A percentile compares a stretch with the other conserved stretches of the same genome.
phyloP scores from a whole-genome alignment of 2,329 filamentous ascomycete genomes.

The Lecanicillium sp. region DNA sequence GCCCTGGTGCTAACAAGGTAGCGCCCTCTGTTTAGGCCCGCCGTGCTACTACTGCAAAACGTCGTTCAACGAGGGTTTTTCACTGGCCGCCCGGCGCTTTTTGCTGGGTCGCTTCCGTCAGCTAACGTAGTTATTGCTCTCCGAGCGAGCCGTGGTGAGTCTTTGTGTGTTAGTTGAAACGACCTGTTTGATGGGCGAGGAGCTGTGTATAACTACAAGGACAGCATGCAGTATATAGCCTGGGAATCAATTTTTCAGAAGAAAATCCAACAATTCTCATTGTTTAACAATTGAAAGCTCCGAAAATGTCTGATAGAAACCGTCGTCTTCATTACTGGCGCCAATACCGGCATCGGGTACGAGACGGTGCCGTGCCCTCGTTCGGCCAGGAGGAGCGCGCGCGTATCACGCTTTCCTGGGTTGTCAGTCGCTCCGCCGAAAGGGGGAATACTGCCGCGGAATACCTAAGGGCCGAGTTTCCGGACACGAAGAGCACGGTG shows the following conservation, averaged over 20 bases:
- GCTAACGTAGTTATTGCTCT: neutral
- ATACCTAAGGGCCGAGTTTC: slow-evolving; percentile 32
- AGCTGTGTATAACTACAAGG: too few species aligned
- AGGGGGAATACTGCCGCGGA: slow-evolving; percentile 43
- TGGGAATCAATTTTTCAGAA: too few species aligned
- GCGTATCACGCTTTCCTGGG: slow-evolving; percentile 49
- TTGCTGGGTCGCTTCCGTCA: slow-evolving; percentile 1
- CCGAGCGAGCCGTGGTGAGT: neutral
- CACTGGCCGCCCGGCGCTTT: neutral
- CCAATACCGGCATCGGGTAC: slow-evolving; percentile 51
- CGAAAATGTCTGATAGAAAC: slow-evolving; percentile 14
- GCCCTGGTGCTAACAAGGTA: too few species aligned
- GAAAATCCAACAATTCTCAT: neutral
- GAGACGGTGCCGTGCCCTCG: slow-evolving; percentile 47
- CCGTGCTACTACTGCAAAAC: neutral
- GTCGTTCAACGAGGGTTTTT: neutral
- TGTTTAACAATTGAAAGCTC: neutral
- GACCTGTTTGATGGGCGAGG: neutral
- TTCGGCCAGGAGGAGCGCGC: slow-evolving; percentile 28
- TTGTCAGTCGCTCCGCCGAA: slow-evolving; percentile 37
- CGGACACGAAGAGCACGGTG: slow-evolving; percentile 34
- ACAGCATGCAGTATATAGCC: too few species aligned
- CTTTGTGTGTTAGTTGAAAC: neutral
- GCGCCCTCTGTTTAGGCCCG: too few species aligned
- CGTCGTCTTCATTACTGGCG: slow-evolving; percentile 50